phyloP scores from a whole-genome alignment of 176 grass and related monocot species.

The maize (Zea mays) region DNA sequence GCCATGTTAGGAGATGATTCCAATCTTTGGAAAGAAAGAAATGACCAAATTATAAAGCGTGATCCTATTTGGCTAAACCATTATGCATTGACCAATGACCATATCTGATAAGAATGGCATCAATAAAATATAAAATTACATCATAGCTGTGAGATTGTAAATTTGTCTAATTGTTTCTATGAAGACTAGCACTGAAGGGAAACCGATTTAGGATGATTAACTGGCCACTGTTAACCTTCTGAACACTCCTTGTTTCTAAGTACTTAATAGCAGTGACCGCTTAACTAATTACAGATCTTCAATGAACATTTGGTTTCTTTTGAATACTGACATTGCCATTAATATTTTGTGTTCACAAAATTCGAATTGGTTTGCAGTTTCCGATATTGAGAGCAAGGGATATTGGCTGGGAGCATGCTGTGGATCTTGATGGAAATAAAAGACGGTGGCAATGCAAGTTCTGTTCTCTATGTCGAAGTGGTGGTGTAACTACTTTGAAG shows the following conservation, averaged over 20 bases:
- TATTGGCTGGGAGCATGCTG: conserved; percentile 58
- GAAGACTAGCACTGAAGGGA: conserved; percentile 1
- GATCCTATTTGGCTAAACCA: conserved; percentile 8
- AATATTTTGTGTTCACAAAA: neutral
- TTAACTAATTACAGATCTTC: conserved; percentile 18
- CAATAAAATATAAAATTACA: conserved; percentile 5
- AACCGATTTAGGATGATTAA: conserved; percentile 11
- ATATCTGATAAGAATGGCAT: conserved; percentile 17
- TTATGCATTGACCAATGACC: conserved; percentile 10
- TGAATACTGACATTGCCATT: conserved; percentile 11
- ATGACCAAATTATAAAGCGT: neutral
- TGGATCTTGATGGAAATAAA: conserved; percentile 63
- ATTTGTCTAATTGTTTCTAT: conserved; percentile 24
- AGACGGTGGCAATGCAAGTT: conserved; percentile 59
- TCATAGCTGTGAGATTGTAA: conserved; percentile 19
- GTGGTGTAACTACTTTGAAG: conserved; percentile 62
- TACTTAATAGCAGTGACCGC: neutral
- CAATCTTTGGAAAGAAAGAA: neutral
- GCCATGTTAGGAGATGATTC: neutral
- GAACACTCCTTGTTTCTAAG: neutral
- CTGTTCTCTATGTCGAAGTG: conserved; percentile 56
- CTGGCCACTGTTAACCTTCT: conserved; percentile 6
- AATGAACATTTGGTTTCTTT: neutral
- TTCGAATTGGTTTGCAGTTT: conserved; percentile 43
- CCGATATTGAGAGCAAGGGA: conserved; percentile 40